Percentiles rank a stretch among this genome's conserved stretches.
Evolutionary conservation across 768 basidiomycete species (phyloP).

Genomic region (Russula sp.): DNA sequence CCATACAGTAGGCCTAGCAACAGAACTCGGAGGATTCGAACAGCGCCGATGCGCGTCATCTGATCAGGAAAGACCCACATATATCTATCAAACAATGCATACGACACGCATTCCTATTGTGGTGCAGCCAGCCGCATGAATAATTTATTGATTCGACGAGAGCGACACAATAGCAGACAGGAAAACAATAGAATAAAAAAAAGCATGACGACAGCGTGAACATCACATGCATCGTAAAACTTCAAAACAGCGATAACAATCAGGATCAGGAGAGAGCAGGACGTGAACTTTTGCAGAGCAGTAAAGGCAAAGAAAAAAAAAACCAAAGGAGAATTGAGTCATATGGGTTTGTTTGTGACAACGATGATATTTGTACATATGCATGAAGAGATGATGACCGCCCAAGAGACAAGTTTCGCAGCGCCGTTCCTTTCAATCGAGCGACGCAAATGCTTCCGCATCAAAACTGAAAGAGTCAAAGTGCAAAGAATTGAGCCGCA

Average conservation of each 20-base stretch:
- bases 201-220: conserved; percentile 11
- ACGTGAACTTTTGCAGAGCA: background rate
- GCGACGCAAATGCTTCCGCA: conserved; percentile 41
- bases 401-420: background rate
- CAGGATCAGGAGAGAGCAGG: background rate
- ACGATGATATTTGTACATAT: conserved; percentile 14
- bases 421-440: background rate
- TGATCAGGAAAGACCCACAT: no score
- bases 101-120: conserved; percentile 3
- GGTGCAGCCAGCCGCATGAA: conserved; percentile 19
- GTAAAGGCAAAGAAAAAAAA: background rate
- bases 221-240: conserved; percentile 2
- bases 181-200: background rate
- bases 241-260: background rate
- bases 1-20: no score
- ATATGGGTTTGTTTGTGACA: conserved; percentile 8
- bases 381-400: background rate
- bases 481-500: conserved; percentile 64
- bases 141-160: conserved; percentile 1
- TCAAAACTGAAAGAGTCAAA: conserved; percentile 68
- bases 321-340: background rate
- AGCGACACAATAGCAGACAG: background rate
- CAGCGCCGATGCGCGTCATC: background rate
- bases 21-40: no score
- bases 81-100: no score